phyloP scores from a whole-genome alignment of 2,329 filamentous ascomycete species.

The Phialophora verrucosa region DNA sequence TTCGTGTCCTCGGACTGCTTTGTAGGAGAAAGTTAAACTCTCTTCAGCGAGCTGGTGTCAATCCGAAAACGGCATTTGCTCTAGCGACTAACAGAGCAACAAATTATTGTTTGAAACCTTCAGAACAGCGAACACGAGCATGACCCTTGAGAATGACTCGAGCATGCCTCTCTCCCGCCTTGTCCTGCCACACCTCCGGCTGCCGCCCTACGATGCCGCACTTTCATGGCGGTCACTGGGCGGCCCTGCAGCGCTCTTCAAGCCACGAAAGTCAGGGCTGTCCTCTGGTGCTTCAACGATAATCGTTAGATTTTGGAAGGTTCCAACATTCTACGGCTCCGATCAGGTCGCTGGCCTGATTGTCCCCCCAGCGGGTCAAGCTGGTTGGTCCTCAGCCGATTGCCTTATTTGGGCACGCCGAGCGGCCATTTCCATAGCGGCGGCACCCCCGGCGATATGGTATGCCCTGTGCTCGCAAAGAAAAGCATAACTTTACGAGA shows the following conservation, averaged over 20 bases:
- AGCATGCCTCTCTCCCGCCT: not conserved
- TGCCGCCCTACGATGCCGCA: not conserved
- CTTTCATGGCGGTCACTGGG: not conserved
- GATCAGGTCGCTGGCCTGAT: not conserved
- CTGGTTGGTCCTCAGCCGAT: slow-evolving; percentile 6
- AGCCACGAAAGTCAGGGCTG: not conserved
- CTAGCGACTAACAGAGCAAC: not conserved
- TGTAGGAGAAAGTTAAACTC: not conserved
- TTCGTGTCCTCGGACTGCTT: not conserved
- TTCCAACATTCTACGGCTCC: slow-evolving; percentile 1
- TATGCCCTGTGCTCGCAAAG: not conserved
- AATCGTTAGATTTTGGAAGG: not conserved
- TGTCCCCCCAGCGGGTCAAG: not conserved
- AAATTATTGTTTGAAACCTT: not conserved
- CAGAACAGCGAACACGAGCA: slow-evolving; percentile 4
- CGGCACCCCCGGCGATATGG: not conserved
- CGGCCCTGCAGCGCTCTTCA: not conserved
- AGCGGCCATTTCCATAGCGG: slow-evolving; percentile 1
- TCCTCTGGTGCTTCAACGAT: not conserved
- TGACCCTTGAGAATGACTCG: not conserved
- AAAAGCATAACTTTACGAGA: not conserved
- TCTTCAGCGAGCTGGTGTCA: not conserved
- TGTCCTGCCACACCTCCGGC: not conserved
- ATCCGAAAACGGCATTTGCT: slow-evolving; percentile 1
- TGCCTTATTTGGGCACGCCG: slow-evolving; percentile 13